Percentiles rank a stretch among this genome's conserved stretches.
Conservation (phyloP, 1,284 basidiomycete species). For the Heterobasidion occidentale region DNA sequence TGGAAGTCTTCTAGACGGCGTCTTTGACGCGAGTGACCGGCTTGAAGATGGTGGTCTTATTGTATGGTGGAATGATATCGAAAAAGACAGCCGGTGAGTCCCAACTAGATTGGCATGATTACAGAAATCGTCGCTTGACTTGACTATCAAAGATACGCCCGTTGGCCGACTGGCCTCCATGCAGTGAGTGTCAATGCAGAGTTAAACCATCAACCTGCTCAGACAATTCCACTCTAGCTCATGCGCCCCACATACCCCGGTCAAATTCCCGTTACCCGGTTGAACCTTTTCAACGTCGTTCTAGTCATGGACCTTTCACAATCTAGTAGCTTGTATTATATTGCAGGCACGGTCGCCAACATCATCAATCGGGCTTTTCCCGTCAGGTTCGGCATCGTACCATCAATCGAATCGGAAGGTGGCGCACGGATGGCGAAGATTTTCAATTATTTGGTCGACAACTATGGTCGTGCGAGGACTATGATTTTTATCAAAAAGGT, state of each 20-base stretch:
- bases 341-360: conserved; percentile 53
- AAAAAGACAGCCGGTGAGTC: conserved; percentile 67
- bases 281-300: conserved; percentile 79
- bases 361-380: conserved; percentile 71
- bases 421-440: conserved; percentile 67
- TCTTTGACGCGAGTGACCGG: conserved; percentile 88
- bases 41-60: conserved; percentile 70
- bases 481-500: conserved; percentile 55
- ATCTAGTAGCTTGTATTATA: conserved; percentile 48
- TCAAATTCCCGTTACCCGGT: conserved; percentile 61
- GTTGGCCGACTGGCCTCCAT: conserved; percentile 43
- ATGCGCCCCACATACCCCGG: conserved; percentile 69
- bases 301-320: conserved; percentile 74
- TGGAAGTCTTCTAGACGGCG: conserved; percentile 54
- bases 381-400: conserved; percentile 80
- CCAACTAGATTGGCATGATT: neutral
- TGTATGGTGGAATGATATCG: conserved; percentile 86
- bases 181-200: conserved; percentile 28
- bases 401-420: conserved; percentile 53
- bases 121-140: no score
- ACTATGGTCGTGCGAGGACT: conserved; percentile 55
- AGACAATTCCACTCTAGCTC: conserved; percentile 34
- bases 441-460: conserved; percentile 60
- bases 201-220: conserved; percentile 10
- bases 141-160: conserved; percentile 33